Evolutionary conservation across 345 rosid genomes (phyloP).

Genomic region (Cardamine resedifolia): DNA sequence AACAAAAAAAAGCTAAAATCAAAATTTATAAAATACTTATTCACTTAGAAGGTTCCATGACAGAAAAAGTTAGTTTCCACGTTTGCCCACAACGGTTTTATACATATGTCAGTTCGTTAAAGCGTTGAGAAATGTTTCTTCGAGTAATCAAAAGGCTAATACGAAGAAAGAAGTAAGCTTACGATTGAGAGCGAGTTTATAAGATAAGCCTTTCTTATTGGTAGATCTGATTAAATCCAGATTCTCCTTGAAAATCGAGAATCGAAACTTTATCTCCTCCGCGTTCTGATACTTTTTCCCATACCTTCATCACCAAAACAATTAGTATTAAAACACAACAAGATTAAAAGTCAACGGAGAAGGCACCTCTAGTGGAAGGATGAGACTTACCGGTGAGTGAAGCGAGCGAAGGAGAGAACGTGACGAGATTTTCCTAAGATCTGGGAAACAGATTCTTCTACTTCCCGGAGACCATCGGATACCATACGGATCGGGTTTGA

Average conservation of each 20-base stretch:
- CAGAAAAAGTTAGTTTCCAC: neutral
- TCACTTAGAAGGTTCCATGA: conserved; percentile 6
- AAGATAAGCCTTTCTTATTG: conserved; percentile 57
- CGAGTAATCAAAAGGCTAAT: neutral
- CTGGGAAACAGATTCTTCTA: conserved; percentile 53
- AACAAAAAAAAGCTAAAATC: neutral
- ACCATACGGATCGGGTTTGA: conserved; percentile 67
- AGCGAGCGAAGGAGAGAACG: conserved; percentile 73
- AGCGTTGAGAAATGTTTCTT: neutral
- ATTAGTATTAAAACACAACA: neutral
- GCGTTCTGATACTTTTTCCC: conserved; percentile 62
- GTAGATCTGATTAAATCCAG: conserved; percentile 71
- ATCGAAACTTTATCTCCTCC: conserved; percentile 70
- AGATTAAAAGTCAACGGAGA: neutral
- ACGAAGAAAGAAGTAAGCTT: conserved; percentile 30
- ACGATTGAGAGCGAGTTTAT: conserved; percentile 69
- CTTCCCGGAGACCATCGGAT: conserved; percentile 56
- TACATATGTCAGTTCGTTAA: conserved; percentile 8
- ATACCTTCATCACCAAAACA: conserved; percentile 43
- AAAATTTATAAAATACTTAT: neutral
- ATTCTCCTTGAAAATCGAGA: conserved; percentile 60
- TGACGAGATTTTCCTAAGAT: conserved; percentile 61
- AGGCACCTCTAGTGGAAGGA: neutral
- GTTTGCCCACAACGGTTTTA: neutral
- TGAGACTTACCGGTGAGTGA: conserved; percentile 54